phyloP scores from a whole-genome alignment of 23 red algal genomes.

The Gracilaria domingensis region DNA sequence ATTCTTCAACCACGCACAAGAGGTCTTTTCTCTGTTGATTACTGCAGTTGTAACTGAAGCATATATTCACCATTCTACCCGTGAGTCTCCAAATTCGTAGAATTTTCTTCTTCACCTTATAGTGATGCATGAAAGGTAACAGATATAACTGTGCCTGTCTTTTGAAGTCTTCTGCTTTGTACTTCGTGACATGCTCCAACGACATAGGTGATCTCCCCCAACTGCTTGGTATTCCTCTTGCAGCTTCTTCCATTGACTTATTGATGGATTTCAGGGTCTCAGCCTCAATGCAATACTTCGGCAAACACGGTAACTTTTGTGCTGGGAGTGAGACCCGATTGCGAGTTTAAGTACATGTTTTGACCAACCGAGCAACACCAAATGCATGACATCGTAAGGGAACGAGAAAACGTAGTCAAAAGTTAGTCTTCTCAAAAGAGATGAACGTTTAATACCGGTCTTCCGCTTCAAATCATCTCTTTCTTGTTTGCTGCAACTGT shows the following conservation, averaged over 20 bases:
- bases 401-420: constrained; percentile 12
- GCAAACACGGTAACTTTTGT: too few species aligned
- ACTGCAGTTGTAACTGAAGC: too few species aligned
- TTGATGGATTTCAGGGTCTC: too few species aligned
- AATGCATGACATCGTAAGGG: constrained; percentile 25
- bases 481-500: neutral
- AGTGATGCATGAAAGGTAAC: neutral
- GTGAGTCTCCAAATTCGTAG: neutral
- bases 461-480: neutral
- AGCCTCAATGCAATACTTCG: too few species aligned
- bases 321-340: too few species aligned
- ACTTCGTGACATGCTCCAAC: neutral
- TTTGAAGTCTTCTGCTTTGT: constrained; percentile 36
- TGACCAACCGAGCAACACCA: constrained; percentile 9
- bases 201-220: constrained; percentile 15
- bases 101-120: neutral
- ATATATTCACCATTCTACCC: neutral
- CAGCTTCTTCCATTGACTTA: too few species aligned
- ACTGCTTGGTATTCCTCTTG: neutral
- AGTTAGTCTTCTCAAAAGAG: too few species aligned
- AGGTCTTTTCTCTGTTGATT: too few species aligned
- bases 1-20: too few species aligned
- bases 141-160: too few species aligned
- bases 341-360: too few species aligned
- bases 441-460: too few species aligned